phyloP scores from a whole-genome alignment of 129 eudicot species.

The Heracleum sosnowskyi region DNA sequence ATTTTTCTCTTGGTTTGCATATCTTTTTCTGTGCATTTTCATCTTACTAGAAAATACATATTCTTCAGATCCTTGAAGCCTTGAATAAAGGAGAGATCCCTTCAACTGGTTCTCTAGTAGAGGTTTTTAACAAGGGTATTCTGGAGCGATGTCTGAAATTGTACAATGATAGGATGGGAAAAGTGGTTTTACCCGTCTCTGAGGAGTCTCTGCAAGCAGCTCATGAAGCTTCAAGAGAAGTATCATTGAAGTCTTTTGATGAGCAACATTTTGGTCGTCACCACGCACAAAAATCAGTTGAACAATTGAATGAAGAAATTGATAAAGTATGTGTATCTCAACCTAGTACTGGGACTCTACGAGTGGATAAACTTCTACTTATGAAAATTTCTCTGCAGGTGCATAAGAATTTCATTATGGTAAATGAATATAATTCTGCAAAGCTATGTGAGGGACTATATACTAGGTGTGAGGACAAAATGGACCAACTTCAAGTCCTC shows the following conservation, averaged over 20 bases:
- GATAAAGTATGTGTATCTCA: constrained; percentile 47
- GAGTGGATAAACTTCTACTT: background rate
- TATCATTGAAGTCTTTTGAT: constrained; percentile 60
- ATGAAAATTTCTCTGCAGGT: constrained; percentile 39
- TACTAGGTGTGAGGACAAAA: constrained; percentile 85
- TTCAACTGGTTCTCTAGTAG: constrained; percentile 95
- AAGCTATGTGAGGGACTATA: constrained; percentile 77
- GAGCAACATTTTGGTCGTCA: constrained; percentile 96
- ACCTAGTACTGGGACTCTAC: background rate
- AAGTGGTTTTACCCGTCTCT: constrained; percentile 45
- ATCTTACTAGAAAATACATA: background rate
- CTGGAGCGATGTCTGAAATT: constrained; percentile 70
- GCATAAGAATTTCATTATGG: constrained; percentile 52
- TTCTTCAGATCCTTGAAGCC: constrained; percentile 81
- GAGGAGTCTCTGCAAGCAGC: constrained; percentile 44
- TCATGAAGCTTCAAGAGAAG: constrained; percentile 55
- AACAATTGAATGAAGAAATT: constrained; percentile 62
- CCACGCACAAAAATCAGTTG: constrained; percentile 82
- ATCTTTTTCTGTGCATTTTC: background rate
- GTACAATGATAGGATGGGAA: constrained; percentile 56
- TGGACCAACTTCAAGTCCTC: constrained; percentile 97
- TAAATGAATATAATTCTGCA: constrained; percentile 76
- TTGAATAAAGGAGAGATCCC: constrained; percentile 98
- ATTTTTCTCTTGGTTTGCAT: background rate
- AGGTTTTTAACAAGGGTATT: constrained; percentile 87